Percentiles rank a stretch among this genome's conserved stretches.
Conservation (phyloP, 2,329 filamentous ascomycete genomes). For the Diaporthe sp. region DNA sequence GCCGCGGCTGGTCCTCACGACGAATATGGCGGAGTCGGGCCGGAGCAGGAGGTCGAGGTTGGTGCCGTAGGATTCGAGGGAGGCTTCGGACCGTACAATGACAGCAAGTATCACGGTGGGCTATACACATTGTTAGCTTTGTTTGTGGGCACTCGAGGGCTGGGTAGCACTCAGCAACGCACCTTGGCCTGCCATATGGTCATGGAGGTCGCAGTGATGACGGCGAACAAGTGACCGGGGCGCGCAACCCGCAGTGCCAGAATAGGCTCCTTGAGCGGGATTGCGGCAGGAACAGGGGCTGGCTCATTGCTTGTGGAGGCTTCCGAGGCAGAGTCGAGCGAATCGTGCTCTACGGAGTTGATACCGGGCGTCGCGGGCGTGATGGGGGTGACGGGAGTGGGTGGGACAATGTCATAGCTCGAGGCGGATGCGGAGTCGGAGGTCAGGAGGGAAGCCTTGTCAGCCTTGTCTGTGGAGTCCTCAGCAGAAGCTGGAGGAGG, state of each 20-base stretch:
- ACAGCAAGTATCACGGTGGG: slow-evolving; percentile 90
- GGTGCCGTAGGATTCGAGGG: slow-evolving; percentile 84
- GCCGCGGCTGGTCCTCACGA: slow-evolving; percentile 86
- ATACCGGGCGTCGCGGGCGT: slow-evolving; percentile 71
- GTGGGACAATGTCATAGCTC: slow-evolving; percentile 51
- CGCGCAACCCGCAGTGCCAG: slow-evolving; percentile 82
- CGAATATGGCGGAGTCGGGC: slow-evolving; percentile 91
- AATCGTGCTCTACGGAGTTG: slow-evolving; percentile 69
- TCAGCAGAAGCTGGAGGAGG: slow-evolving; percentile 44
- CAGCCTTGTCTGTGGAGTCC: slow-evolving; percentile 47
- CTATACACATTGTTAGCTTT: slow-evolving; percentile 56
- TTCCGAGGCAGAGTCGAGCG: slow-evolving; percentile 49
- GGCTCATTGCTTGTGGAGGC: slow-evolving; percentile 46
- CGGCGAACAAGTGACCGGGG: slow-evolving; percentile 85
- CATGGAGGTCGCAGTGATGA: slow-evolving; percentile 86
- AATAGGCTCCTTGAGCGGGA: slow-evolving; percentile 73
- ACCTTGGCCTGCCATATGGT: slow-evolving; percentile 98
- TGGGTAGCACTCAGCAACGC: slow-evolving; percentile 46
- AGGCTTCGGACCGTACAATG: slow-evolving; percentile 84
- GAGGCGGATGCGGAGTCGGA: slow-evolving; percentile 43
- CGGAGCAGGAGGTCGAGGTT: slow-evolving; percentile 89
- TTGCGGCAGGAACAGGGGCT: slow-evolving; percentile 45
- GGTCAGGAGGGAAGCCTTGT: slow-evolving; percentile 41
- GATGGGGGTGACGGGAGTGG: slow-evolving; percentile 60
- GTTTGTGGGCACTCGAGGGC: slow-evolving; percentile 39